Evolutionary conservation across 2,329 filamentous ascomycete genomes (phyloP).

Genomic region (Karstenula rhodostoma): DNA sequence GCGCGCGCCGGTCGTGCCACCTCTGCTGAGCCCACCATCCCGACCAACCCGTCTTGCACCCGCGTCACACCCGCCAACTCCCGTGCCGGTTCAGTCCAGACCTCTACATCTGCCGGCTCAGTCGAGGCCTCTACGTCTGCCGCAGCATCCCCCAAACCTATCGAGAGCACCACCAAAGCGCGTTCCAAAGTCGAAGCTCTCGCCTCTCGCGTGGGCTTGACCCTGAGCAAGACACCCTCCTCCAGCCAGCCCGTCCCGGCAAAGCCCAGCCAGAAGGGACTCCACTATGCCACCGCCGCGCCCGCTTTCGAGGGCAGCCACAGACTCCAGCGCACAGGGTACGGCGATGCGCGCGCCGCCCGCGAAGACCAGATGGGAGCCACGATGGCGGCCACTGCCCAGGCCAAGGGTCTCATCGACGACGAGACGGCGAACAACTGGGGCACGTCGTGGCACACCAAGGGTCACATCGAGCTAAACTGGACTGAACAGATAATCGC

Average conservation of each 20-base stretch:
- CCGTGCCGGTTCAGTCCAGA: neutral
- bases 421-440: conserved; percentile 23
- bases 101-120: no score
- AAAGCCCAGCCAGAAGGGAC: neutral
- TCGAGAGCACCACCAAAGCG: neutral
- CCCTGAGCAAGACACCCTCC: neutral
- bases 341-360: conserved; percentile 28
- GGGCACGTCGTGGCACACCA: conserved; percentile 22
- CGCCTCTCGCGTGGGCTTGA: neutral
- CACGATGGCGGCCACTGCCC: conserved; percentile 20
- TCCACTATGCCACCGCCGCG: neutral
- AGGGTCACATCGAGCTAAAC: conserved; percentile 17
- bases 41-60: neutral
- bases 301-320: neutral
- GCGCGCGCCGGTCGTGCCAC: neutral
- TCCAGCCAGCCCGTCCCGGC: neutral
- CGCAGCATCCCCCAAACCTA: neutral
- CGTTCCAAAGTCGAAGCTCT: neutral
- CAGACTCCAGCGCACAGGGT: conserved; percentile 17
- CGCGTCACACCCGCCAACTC: neutral
- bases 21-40: neutral
- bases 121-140: neutral
- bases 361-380: conserved; percentile 25
- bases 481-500: conserved; percentile 27
- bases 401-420: conserved; percentile 21